Percentiles rank a stretch among this genome's conserved stretches.
phyloP scores from a whole-genome alignment of 2,329 filamentous ascomycete species.

The Aureobasidium pullulans region DNA sequence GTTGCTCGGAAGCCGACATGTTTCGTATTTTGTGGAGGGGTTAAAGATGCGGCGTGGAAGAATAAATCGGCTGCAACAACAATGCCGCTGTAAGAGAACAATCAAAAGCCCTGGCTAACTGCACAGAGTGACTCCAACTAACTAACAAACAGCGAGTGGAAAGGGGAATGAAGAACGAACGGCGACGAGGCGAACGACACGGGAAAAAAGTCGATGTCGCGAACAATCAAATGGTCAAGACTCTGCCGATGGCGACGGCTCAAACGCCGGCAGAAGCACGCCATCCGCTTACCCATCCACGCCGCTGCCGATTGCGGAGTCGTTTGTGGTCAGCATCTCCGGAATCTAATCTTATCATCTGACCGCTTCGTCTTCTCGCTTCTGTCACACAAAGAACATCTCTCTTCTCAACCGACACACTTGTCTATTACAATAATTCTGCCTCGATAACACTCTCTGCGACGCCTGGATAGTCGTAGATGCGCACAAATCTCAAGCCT shows the following conservation, averaged over 20 bases:
- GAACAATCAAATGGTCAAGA: not conserved
- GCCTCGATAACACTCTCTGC: too few species aligned
- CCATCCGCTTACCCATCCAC: slow-evolving; percentile 4
- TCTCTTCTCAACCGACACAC: too few species aligned
- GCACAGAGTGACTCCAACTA: slow-evolving; percentile 7
- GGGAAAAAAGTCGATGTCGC: not conserved
- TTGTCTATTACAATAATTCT: too few species aligned
- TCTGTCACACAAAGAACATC: too few species aligned
- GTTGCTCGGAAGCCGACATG: slow-evolving; percentile 10
- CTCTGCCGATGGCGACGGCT: not conserved
- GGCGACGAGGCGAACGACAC: not conserved
- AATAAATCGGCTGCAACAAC: not conserved
- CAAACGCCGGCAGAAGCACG: not conserved
- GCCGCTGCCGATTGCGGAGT: not conserved
- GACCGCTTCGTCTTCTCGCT: not conserved
- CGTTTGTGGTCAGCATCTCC: not conserved
- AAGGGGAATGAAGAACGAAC: not conserved
- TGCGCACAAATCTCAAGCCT: too few species aligned
- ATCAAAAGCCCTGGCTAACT: not conserved
- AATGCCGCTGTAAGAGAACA: slow-evolving; percentile 1
- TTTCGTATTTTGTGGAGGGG: not conserved
- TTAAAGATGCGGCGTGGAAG: not conserved
- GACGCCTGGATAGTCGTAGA: too few species aligned
- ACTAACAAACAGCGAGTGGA: slow-evolving; percentile 7
- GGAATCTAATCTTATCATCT: slow-evolving; percentile 2